Base-by-base conservation (phyloP, 345 rosid species). In the Sonneratia caseolaris region DNA sequence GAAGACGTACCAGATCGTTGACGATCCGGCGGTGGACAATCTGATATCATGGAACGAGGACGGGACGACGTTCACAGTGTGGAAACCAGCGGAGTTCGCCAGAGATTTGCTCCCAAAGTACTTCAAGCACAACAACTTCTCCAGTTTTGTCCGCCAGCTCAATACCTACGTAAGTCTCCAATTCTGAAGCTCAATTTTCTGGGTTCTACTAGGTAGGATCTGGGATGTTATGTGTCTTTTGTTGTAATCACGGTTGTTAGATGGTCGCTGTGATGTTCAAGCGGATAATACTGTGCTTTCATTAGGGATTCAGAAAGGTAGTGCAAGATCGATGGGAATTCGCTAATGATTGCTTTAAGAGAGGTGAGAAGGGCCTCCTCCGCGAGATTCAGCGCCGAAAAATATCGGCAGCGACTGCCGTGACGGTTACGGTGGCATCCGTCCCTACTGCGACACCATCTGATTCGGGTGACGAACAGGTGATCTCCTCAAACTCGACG, bases 291-390 rank as follows among this genome's bases (percentile, higher is more conserved):
- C 45, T 32, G 67, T 18, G 38, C 68, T 55, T 47, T 48, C 38
- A 38, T 36, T 77, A 94, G 97, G 98, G 97, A 70, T 93, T 93
- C 76, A 85, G 96, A 15, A 93, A 93, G 77, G 97, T 91, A 18
- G 94, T 88, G 55, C 94, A 97, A 18, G 98, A 93, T 77, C 91
- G 93, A 64, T 94, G 98, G 98, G 98, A 94, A 74, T 94, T 94
- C 59, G 88, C 93, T 13, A 88, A 94, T 36, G 97, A 90, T 13
- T 86, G 85, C 74, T 94, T 94, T 57, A 78, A 80, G 67, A 81
- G 86, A 78, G 98, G 97, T 27, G 97, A 89, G 73, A 93, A 91
- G 78, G 77, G 76, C 22, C 81, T 91, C 37, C 91, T 93, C 40
- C 86, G 94, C 3, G 94, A 91, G 68, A 93, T 93, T 22, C 98